Percentiles rank a stretch among this genome's conserved stretches.
Conservation (phyloP, 768 basidiomycete species). For the Nidularia pulvinata region DNA sequence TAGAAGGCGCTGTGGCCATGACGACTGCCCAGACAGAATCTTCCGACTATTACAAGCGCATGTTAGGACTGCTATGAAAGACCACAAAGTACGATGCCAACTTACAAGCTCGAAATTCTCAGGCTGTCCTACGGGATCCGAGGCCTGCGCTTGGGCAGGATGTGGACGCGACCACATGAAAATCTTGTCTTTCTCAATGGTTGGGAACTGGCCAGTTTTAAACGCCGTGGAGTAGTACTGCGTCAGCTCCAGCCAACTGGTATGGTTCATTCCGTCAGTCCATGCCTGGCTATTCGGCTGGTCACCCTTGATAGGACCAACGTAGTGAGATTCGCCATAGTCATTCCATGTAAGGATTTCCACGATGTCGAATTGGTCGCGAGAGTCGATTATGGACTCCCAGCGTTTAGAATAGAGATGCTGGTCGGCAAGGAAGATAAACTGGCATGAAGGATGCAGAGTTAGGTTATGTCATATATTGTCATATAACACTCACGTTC, state of each 20-base stretch:
- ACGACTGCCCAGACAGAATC: conserved; percentile 75
- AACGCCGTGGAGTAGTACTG: conserved; percentile 69
- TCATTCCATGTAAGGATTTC: conserved; percentile 75
- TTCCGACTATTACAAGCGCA: conserved; percentile 36
- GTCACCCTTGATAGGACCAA: conserved; percentile 74
- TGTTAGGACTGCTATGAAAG: too few species aligned
- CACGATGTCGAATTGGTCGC: conserved; percentile 57
- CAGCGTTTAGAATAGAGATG: conserved; percentile 68
- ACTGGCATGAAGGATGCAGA: conserved; percentile 28
- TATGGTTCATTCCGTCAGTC: conserved; percentile 68
- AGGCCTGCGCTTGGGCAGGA: conserved; percentile 48
- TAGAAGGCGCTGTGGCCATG: conserved; percentile 54
- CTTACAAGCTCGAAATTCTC: conserved; percentile 56
- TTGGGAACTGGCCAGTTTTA: conserved; percentile 66
- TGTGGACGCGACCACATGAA: conserved; percentile 76
- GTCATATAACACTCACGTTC: conserved; percentile 42
- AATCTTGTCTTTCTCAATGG: conserved; percentile 58
- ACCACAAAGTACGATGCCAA: not conserved
- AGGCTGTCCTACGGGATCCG: conserved; percentile 56
- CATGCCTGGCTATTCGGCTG: conserved; percentile 74
- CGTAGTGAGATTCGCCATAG: conserved; percentile 77
- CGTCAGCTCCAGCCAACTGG: conserved; percentile 65
- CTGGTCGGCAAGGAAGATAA: conserved; percentile 65
- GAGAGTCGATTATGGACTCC: conserved; percentile 60
- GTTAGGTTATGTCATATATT: too few species aligned